These are phyloP conservation scores for Amniculicola lignicola DNA, from an alignment of 495 filamentous ascomycete species.

Conservation along the genomic window DNA sequence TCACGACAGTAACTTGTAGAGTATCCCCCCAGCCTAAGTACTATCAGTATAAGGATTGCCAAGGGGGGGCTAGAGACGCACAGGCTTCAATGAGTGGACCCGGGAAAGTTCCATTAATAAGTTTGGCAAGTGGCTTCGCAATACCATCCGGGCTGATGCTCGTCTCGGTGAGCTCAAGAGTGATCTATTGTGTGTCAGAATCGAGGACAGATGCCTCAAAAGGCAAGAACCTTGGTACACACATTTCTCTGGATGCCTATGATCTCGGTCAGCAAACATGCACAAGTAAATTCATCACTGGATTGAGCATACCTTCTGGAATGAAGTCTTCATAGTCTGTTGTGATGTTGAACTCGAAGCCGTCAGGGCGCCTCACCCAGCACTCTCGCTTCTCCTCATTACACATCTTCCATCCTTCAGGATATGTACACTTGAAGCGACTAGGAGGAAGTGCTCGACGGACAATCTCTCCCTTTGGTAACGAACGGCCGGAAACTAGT, in stretches of 20 bases:
- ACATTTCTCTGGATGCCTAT: slow-evolving; percentile 9
- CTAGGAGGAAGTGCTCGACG: slow-evolving; percentile 19
- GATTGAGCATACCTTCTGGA: not conserved
- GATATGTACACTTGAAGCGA: slow-evolving; percentile 13
- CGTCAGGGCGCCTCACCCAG: slow-evolving; percentile 22
- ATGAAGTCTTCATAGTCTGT: slow-evolving; percentile 20
- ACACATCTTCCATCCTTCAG: slow-evolving; percentile 13
- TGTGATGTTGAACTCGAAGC: slow-evolving; percentile 16
- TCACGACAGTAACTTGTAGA: slow-evolving; percentile 38
- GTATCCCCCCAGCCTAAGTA: slow-evolving; percentile 39
- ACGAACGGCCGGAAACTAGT: slow-evolving; percentile 11
- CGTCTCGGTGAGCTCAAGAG: slow-evolving; percentile 11
- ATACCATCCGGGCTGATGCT: slow-evolving; percentile 14
- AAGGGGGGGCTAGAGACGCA: not conserved
- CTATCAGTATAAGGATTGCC: not conserved
- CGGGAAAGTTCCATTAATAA: slow-evolving; percentile 39
- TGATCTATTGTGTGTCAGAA: not conserved
- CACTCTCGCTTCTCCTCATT: slow-evolving; percentile 16
- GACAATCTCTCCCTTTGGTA: not conserved
- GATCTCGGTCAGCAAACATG: not conserved
- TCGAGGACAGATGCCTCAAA: not conserved
- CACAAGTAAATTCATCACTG: not conserved
- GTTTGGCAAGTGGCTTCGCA: slow-evolving; percentile 20
- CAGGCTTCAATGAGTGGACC: slow-evolving; percentile 36
- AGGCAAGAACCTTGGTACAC: not conserved